Evolutionary conservation across 2,329 filamentous ascomycete species (phyloP).

Genomic region (Blumeria graminis): DNA sequence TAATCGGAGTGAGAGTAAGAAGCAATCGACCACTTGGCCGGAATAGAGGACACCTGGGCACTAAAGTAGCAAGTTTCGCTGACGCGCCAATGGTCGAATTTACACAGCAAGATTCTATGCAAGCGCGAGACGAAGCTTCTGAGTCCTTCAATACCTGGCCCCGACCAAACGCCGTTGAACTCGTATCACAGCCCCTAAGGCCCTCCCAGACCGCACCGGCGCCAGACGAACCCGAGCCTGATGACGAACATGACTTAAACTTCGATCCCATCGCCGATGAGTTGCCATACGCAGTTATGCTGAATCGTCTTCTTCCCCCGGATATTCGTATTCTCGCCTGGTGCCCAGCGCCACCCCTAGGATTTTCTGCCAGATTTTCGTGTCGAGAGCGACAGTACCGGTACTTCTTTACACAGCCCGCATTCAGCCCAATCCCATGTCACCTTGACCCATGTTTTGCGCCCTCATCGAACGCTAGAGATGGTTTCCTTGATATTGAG

Average conservation of each 20-base stretch:
- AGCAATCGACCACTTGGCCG: conserved; percentile 43
- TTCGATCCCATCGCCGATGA: conserved; percentile 57
- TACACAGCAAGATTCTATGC: neutral
- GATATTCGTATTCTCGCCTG: conserved; percentile 84
- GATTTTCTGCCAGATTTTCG: conserved; percentile 79
- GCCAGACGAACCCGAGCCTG: conserved; percentile 5
- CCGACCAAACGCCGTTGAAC: conserved; percentile 9
- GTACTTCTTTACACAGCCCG: conserved; percentile 95
- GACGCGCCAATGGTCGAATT: neutral
- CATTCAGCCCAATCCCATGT: conserved; percentile 44
- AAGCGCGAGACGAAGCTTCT: neutral
- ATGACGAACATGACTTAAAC: conserved; percentile 16
- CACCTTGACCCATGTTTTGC: conserved; percentile 18
- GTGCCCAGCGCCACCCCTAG: conserved; percentile 58
- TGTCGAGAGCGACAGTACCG: conserved; percentile 80
- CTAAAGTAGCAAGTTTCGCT: conserved; percentile 2
- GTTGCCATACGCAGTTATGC: conserved; percentile 54
- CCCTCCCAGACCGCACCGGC: conserved; percentile 6
- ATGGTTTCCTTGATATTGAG: conserved; percentile 68
- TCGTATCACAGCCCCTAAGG: conserved; percentile 10
- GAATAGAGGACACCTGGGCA: conserved; percentile 8
- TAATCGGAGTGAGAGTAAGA: conserved; percentile 60
- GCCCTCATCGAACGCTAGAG: conserved; percentile 19
- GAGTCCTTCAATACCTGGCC: conserved; percentile 10
- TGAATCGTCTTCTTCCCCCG: conserved; percentile 70